Base-by-base conservation (phyloP, 768 basidiomycete species). In the Boletales sp. region DNA sequence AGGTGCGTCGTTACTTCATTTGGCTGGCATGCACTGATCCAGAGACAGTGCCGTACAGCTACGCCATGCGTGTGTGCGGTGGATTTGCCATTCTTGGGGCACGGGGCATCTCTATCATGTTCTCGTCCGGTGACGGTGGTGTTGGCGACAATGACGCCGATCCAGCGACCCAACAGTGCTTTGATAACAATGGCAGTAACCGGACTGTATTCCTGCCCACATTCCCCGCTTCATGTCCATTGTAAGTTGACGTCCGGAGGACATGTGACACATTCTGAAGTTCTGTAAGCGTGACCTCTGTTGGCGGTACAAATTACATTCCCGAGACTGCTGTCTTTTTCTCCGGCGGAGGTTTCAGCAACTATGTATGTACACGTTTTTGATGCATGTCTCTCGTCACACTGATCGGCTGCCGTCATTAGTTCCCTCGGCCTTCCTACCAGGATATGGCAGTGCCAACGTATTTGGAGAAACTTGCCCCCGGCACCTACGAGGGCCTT, bases 311-410 rank as follows among this genome's bases (percentile, higher is more conserved):
- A 1, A 66, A 63, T 18, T 53, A 67, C 36, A 67, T 85, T 44
- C 86, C 84, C 0, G 87, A 90, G 62, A 72, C 72, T 13, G 81
- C 80, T 0, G 77, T 75, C 0, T 62, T 46, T 54, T 84, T 87
- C 70, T 86, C 84, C 12, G 84, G 85, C 1, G 87, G 87, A 34
- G 86, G 87, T 3, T 90, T 88, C 70, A 86, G 84, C 62, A 73
- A 84, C 54, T 79, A 80, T 46, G 84, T 85, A 55, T 76, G 37
- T 21, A n/a, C 3, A n/a, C n/a, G 13, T 44, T 25, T 14, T 14
- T 1, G 9, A 11, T 9, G 9, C 5, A 13, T 30, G 37, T 72
- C 5, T 34, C 13, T 15, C 15, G 9, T 18, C 39, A n/a, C 48
- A 11, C 33, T 39, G 35, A 50, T 14, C 7, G 39, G 31, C 13